Conservation (phyloP, 2,329 filamentous ascomycete genomes). For the Diaporthe vaccinii region DNA sequence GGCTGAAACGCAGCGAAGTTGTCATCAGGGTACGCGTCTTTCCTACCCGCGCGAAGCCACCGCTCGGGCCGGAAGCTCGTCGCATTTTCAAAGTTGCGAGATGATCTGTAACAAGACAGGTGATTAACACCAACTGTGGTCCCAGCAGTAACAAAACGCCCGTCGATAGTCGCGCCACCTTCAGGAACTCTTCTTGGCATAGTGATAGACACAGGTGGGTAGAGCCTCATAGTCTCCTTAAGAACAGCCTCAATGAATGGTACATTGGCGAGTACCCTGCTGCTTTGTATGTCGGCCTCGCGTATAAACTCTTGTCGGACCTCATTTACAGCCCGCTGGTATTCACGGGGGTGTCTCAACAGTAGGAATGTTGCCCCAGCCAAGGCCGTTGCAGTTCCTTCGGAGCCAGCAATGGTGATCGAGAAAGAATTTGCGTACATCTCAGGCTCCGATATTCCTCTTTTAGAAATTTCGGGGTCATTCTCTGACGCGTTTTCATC, state of each 20-base stretch:
- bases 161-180: not conserved
- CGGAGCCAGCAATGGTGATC: conserved; percentile 14
- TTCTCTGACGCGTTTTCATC: not conserved
- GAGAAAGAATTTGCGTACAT: conserved; percentile 10
- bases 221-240: not conserved
- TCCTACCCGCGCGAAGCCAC: not conserved
- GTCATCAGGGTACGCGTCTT: not conserved
- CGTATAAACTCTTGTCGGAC: not conserved
- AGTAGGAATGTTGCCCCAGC: conserved; percentile 1
- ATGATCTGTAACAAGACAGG: not conserved
- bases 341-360: not conserved
- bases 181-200: conserved; percentile 18
- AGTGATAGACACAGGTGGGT: conserved; percentile 7
- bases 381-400: conserved; percentile 16
- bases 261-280: not conserved
- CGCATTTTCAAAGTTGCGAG: conserved; percentile 6
- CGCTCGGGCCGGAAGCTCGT: conserved; percentile 6
- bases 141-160: not conserved
- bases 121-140: conserved; percentile 2
- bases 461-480: not conserved
- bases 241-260: not conserved
- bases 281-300: not conserved
- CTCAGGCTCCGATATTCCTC: conserved; percentile 1
- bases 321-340: not conserved
- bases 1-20: conserved; percentile 12